These are phyloP conservation scores for Tulasnella sp. DNA, from an alignment of 768 basidiomycete species.

Conservation along the genomic window DNA sequence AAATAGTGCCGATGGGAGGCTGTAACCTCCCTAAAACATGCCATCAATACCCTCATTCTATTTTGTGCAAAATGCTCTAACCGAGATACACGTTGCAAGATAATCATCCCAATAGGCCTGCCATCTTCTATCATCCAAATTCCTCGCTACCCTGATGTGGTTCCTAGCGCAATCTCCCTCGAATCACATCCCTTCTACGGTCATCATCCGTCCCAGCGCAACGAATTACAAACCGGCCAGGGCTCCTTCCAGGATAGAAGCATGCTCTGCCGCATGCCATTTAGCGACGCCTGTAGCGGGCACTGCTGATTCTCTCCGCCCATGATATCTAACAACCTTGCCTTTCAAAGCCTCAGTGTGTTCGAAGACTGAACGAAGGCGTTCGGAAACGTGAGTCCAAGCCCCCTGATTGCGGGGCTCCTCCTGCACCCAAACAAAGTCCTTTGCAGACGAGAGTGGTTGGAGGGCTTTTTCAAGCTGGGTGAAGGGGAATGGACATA, in stretches of 20 bases:
- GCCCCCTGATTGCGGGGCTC: slow-evolving; percentile 83
- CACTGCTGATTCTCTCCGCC: slow-evolving; percentile 56
- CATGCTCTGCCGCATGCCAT: slow-evolving; percentile 54
- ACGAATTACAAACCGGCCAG: slow-evolving; percentile 28
- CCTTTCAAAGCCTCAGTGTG: too few species aligned
- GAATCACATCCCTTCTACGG: too few species aligned
- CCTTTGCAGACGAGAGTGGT: slow-evolving; percentile 19
- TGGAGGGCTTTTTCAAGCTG: slow-evolving; percentile 36
- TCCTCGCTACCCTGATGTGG: neutral
- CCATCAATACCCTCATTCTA: too few species aligned
- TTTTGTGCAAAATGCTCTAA: too few species aligned
- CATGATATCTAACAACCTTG: slow-evolving; percentile 39
- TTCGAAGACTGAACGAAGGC: slow-evolving; percentile 45
- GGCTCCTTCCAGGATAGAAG: slow-evolving; percentile 41
- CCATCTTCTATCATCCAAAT: neutral
- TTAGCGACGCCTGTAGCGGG: slow-evolving; percentile 67
- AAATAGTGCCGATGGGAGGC: too few species aligned
- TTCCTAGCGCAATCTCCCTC: too few species aligned
- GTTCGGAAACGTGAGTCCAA: slow-evolving; percentile 48
- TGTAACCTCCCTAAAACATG: too few species aligned
- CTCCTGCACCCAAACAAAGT: slow-evolving; percentile 66
- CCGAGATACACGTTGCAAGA: neutral
- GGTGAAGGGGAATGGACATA: slow-evolving; percentile 75
- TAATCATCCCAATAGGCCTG: neutral
- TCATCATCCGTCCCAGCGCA: neutral